Base-by-base conservation (phyloP, 805 yeast species). In the Kuraishia molischiana region DNA sequence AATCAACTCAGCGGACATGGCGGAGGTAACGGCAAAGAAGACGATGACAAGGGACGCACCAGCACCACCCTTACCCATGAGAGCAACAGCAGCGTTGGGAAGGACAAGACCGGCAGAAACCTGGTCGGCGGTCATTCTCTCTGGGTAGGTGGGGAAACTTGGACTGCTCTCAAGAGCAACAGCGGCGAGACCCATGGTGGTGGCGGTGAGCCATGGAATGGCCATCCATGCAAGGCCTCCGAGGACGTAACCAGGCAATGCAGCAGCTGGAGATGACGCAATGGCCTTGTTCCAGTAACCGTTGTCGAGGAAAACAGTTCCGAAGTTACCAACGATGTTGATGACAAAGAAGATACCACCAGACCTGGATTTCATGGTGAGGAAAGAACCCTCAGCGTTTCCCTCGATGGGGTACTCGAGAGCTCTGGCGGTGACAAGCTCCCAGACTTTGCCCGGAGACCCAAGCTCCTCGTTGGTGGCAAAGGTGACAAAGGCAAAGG, bases 171-270 rank as follows among this genome's bases (percentile, higher is more conserved):
- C 90, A 37, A 86, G 65, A 17, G 85, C 80, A 40, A 84, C 60
- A 38, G 85, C 85, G 17, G 89, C 85, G n/a, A 86, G 62, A 10
- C 96, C 95, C 82, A 85, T 70, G 5, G 94, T 82, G 2, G 90
- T 79, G 13, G 95, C 83, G 37, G 77, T 71, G 40, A 84, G 69
- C 66, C 79, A 80, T 34, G 96, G 96, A 46, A 87, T 79, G 5
- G 95, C 89, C 54, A 85, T 81, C 95, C 96, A 87, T 0, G 90
- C 82, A 33, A 87, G 57, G 21, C 95, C 95, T 41, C 95, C 96
- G 41, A 84, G 60, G 19, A 85, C 77, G 58, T 87, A 87, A 18
- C 95, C 96, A 5, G 92, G 90, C 47, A 86, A 63, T 22, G 94
- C 85, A 34, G 92, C 78, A 9, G 77, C 82, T 18, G 95, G 94